Evolutionary conservation across 306 rosid species (phyloP).

Genomic region (Pachyrhizus erosus): DNA sequence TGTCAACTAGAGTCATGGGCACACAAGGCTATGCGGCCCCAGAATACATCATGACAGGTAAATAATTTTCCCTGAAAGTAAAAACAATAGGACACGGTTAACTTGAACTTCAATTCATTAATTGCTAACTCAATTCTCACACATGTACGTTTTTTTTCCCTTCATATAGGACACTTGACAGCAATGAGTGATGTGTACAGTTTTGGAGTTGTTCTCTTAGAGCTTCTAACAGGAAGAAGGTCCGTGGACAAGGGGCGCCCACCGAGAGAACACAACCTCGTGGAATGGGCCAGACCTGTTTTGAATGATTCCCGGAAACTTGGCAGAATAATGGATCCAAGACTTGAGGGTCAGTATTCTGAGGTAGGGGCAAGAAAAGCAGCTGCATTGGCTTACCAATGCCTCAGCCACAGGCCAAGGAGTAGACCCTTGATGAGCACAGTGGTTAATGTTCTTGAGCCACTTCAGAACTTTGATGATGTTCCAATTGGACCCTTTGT

Average conservation of each 20-base stretch:
- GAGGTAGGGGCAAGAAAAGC: slow-evolving; percentile 84
- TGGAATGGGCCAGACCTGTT: slow-evolving; percentile 85
- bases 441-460: slow-evolving; percentile 74
- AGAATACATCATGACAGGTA: slow-evolving; percentile 94
- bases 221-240: slow-evolving; percentile 78
- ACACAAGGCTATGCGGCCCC: slow-evolving; percentile 99
- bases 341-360: slow-evolving; percentile 82
- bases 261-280: slow-evolving; percentile 74
- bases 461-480: slow-evolving; percentile 79
- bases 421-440: slow-evolving; percentile 74
- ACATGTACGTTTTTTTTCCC: not conserved
- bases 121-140: not conserved
- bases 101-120: not conserved
- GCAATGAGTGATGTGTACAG: slow-evolving; percentile 96
- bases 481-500: slow-evolving; percentile 75
- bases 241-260: slow-evolving; percentile 82
- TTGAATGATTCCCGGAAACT: slow-evolving; percentile 67
- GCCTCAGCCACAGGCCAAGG: slow-evolving; percentile 89
- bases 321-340: slow-evolving; percentile 75
- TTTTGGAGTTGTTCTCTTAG: slow-evolving; percentile 86
- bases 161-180: slow-evolving; percentile 76
- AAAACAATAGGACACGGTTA: not conserved
- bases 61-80: not conserved
- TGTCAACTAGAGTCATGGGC: slow-evolving; percentile 95
- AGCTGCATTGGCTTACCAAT: slow-evolving; percentile 88